Conservation (phyloP, 768 basidiomycete genomes). For the Coprinopsis sp. region DNA sequence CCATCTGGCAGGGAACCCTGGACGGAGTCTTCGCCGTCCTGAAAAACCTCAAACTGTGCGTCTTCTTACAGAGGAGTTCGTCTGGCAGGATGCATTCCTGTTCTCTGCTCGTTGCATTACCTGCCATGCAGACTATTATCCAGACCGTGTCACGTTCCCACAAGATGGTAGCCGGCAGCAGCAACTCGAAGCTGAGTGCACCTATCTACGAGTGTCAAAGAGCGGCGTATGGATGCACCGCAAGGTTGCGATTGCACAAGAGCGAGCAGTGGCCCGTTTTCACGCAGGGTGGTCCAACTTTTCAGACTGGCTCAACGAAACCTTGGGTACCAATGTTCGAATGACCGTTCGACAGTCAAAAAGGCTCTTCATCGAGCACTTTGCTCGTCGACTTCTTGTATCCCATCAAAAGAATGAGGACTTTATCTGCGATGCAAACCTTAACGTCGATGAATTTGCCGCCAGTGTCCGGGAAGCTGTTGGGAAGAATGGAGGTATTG, state of each 20-base stretch:
- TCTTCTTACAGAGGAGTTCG: not conserved
- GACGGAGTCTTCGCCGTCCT: not conserved
- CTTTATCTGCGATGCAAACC: slow-evolving; percentile 16
- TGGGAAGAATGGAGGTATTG: slow-evolving; percentile 15
- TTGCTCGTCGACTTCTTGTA: slow-evolving; percentile 17
- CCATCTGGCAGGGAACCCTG: not conserved
- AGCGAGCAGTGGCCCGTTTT: slow-evolving; percentile 19
- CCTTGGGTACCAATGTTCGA: not conserved
- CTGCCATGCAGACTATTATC: slow-evolving; percentile 3
- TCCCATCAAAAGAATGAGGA: slow-evolving; percentile 10
- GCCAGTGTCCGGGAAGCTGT: slow-evolving; percentile 10
- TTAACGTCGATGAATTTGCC: slow-evolving; percentile 10
- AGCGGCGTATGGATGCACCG: slow-evolving; percentile 22
- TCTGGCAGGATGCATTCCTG: not conserved
- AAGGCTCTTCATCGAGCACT: slow-evolving; percentile 25
- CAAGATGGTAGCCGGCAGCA: not conserved
- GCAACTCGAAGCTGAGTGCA: slow-evolving; percentile 13
- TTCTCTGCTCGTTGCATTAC: not conserved
- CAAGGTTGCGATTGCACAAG: slow-evolving; percentile 20
- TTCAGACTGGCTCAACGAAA: slow-evolving; percentile 23
- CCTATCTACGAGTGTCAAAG: slow-evolving; percentile 22
- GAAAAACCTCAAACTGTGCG: not conserved
- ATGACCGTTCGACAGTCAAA: slow-evolving; percentile 21
- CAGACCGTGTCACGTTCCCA: not conserved
- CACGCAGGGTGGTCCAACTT: slow-evolving; percentile 28